phyloP scores from a whole-genome alignment of 192 early-diverging fungal species.

The Coemansia interrupta region DNA sequence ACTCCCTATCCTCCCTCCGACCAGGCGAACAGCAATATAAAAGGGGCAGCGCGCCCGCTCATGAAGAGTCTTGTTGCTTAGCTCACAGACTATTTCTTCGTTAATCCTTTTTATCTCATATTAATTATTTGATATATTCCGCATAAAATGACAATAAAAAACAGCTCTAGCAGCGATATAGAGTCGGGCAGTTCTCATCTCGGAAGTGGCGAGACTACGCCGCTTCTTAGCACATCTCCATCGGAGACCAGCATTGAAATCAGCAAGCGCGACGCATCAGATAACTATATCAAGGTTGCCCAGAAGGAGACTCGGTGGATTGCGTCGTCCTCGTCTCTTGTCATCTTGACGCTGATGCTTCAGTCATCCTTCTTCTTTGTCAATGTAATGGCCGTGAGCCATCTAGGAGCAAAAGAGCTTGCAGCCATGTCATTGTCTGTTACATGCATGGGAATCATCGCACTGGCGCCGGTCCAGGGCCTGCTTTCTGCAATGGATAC shows the following conservation, averaged over 20 bases:
- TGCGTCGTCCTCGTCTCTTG: slow-evolving; percentile 25
- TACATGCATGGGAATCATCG: slow-evolving; percentile 57
- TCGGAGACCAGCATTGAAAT: slow-evolving; percentile 32
- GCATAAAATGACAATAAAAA: slow-evolving; percentile 1
- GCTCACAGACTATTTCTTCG: no score
- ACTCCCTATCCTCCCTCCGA: no score
- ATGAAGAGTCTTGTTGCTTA: neutral
- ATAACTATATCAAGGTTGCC: slow-evolving; percentile 17
- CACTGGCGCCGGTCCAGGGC: slow-evolving; percentile 62
- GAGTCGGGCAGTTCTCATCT: slow-evolving; percentile 12
- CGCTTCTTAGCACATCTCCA: slow-evolving; percentile 34
- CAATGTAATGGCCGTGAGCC: slow-evolving; percentile 61
- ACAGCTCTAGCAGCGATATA: slow-evolving; percentile 5
- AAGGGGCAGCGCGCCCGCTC: neutral
- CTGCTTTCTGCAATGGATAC: slow-evolving; percentile 14
- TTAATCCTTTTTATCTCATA: no score
- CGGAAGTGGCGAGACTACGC: slow-evolving; percentile 14
- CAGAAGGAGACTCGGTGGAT: slow-evolving; percentile 30
- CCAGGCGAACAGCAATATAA: neutral
- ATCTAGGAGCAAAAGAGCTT: slow-evolving; percentile 56
- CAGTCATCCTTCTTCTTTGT: slow-evolving; percentile 62
- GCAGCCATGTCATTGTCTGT: slow-evolving; percentile 61
- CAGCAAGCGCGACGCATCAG: slow-evolving; percentile 30
- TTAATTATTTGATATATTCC: no score
- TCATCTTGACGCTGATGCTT: slow-evolving; percentile 54